Conservation (phyloP, 2,329 filamentous ascomycete species). For the Onygenales sp. region DNA sequence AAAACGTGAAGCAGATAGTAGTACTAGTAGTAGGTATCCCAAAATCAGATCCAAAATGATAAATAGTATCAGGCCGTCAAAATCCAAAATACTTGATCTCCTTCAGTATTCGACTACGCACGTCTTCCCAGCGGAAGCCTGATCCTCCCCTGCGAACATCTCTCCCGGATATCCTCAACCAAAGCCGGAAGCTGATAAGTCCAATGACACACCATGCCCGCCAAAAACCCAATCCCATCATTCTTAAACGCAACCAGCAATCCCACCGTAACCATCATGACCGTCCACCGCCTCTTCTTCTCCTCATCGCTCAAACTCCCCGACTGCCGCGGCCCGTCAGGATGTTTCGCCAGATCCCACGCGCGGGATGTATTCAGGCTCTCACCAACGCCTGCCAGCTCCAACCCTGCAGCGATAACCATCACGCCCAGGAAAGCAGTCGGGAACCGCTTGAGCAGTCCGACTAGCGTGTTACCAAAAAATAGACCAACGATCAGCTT, state of each 20-base stretch:
- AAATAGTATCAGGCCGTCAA: too few species aligned
- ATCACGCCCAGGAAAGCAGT: constrained; percentile 71
- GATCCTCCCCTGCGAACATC: constrained; percentile 24
- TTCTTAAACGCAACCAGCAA: constrained; percentile 79
- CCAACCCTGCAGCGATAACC: constrained; percentile 80
- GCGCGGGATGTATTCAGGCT: constrained; percentile 68
- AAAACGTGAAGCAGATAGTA: too few species aligned
- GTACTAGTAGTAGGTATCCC: too few species aligned
- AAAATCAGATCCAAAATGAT: too few species aligned
- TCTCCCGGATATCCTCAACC: constrained; percentile 16
- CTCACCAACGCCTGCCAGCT: constrained; percentile 76
- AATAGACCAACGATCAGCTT: constrained; percentile 70
- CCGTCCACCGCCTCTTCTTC: constrained; percentile 66
- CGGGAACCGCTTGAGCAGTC: constrained; percentile 63
- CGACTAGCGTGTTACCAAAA: constrained; percentile 64
- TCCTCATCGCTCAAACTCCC: constrained; percentile 53
- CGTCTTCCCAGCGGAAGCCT: constrained; percentile 3
- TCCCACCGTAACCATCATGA: constrained; percentile 83
- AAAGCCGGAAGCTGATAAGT: constrained; percentile 43
- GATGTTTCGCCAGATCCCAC: constrained; percentile 42
- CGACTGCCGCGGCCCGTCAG: constrained; percentile 13
- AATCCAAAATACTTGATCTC: background rate
- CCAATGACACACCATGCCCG: constrained; percentile 70
- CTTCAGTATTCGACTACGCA: background rate
- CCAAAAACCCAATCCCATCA: constrained; percentile 76